These are phyloP conservation scores for Trametes sanguinea DNA, from an alignment of 768 basidiomycete species.

Conservation along the genomic window DNA sequence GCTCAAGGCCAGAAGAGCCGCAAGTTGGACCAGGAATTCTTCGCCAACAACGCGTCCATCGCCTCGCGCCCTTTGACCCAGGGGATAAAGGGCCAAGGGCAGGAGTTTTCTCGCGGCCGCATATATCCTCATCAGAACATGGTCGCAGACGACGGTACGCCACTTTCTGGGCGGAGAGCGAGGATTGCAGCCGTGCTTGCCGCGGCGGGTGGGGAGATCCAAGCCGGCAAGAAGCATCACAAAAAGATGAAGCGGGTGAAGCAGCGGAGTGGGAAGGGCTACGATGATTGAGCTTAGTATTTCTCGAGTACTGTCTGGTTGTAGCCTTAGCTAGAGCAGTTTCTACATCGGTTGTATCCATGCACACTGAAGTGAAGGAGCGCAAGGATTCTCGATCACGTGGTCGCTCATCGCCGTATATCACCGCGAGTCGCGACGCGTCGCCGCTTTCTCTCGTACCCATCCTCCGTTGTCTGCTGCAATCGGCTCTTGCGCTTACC, in stretches of 20 bases:
- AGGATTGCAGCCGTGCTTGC: conserved; percentile 46
- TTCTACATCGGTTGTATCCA: background rate
- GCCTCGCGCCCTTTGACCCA: conserved; percentile 66
- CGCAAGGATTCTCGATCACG: background rate
- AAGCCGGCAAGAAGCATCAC: conserved; percentile 75
- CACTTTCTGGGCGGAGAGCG: conserved; percentile 46
- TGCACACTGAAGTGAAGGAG: background rate
- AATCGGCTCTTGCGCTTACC: too few species aligned
- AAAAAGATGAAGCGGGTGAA: conserved; percentile 82
- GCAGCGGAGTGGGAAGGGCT: conserved; percentile 91
- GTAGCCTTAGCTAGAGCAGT: conserved; percentile 18
- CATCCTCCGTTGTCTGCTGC: too few species aligned
- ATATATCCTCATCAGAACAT: conserved; percentile 84
- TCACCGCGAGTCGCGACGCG: background rate
- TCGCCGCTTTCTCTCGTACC: background rate
- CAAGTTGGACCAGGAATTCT: conserved; percentile 83
- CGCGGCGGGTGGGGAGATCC: conserved; percentile 37
- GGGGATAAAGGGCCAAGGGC: conserved; percentile 55
- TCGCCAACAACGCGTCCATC: conserved; percentile 54
- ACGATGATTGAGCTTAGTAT: conserved; percentile 53
- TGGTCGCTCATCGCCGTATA: background rate
- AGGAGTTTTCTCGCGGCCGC: conserved; percentile 61
- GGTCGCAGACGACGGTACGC: conserved; percentile 78
- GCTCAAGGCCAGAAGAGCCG: conserved; percentile 54
- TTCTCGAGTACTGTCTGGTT: background rate